Percentiles rank a stretch among this genome's conserved stretches.
These are phyloP conservation scores for Candida tammaniensis DNA, from an alignment of 805 yeast species.

Conservation along the genomic window DNA sequence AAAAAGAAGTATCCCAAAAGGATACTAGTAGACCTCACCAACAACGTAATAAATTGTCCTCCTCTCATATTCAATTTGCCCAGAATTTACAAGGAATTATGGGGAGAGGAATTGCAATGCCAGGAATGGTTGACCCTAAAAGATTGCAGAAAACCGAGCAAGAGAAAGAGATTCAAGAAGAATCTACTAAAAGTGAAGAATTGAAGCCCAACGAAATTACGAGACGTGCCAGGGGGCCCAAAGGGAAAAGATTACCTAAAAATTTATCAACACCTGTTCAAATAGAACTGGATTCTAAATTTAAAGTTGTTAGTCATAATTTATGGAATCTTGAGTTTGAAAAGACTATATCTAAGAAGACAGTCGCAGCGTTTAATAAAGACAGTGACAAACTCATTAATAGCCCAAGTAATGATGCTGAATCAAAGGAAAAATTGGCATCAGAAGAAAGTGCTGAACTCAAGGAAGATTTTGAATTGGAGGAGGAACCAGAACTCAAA, in stretches of 20 bases:
- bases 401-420: background rate
- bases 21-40: too few species aligned
- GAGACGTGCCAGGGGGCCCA: slow-evolving; percentile 69
- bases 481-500: background rate
- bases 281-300: slow-evolving; percentile 33
- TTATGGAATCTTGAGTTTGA: slow-evolving; percentile 30
- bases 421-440: background rate
- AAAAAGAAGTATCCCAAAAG: too few species aligned
- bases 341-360: slow-evolving; percentile 1
- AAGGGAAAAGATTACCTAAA: slow-evolving; percentile 67
- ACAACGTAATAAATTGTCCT: slow-evolving; percentile 32
- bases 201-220: slow-evolving; percentile 10
- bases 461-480: background rate
- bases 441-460: background rate
- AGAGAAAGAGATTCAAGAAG: slow-evolving; percentile 1
- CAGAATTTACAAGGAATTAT: slow-evolving; percentile 59
- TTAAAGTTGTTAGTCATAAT: slow-evolving; percentile 28
- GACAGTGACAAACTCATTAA: background rate
- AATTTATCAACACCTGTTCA: slow-evolving; percentile 43
- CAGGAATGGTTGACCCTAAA: slow-evolving; percentile 52
- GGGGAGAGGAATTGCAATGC: slow-evolving; percentile 48
- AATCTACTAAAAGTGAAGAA: slow-evolving; percentile 18
- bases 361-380: too few species aligned
- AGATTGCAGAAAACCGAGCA: slow-evolving; percentile 11
- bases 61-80: slow-evolving; percentile 48